Evolutionary conservation across 2,329 filamentous ascomycete genomes (phyloP).

Genomic region (Teratosphaeria zuluensis): DNA sequence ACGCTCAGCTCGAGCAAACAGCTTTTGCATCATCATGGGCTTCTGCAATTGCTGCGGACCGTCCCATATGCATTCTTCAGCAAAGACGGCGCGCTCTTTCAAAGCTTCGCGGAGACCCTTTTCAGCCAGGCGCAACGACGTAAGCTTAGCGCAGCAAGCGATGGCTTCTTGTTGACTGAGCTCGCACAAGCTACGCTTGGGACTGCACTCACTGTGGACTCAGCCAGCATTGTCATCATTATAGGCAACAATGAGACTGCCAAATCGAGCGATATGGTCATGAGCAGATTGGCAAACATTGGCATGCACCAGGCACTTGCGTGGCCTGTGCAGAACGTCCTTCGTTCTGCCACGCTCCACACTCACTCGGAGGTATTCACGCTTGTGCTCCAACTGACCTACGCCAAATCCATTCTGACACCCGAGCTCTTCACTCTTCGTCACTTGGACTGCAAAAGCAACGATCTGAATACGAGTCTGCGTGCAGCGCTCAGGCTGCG

Average conservation of each 20-base stretch:
- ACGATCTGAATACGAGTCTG: slow-evolving; percentile 21
- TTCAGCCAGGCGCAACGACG: slow-evolving; percentile 65
- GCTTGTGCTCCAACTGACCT: slow-evolving; percentile 66
- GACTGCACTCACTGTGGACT: slow-evolving; percentile 42
- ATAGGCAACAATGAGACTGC: slow-evolving; percentile 35
- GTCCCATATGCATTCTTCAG: slow-evolving; percentile 68
- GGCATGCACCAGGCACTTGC: slow-evolving; percentile 28
- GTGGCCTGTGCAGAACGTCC: slow-evolving; percentile 60
- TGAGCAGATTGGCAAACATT: slow-evolving; percentile 8
- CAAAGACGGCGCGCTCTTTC: slow-evolving; percentile 59
- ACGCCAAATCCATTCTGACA: slow-evolving; percentile 59
- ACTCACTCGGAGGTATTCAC: slow-evolving; percentile 65
- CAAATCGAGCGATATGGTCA: slow-evolving; percentile 43
- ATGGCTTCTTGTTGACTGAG: slow-evolving; percentile 72
- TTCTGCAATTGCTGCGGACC: slow-evolving; percentile 55
- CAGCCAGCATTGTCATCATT: slow-evolving; percentile 53
- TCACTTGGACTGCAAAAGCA: background rate
- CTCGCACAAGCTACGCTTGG: slow-evolving; percentile 63
- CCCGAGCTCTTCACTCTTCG: slow-evolving; percentile 32
- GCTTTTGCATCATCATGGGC: slow-evolving; percentile 59
- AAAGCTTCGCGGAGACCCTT: slow-evolving; percentile 56
- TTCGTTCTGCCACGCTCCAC: slow-evolving; percentile 53
- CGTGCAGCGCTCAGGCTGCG: slow-evolving; percentile 43
- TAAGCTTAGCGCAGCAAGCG: slow-evolving; percentile 22
- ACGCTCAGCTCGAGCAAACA: slow-evolving; percentile 55